phyloP scores from a whole-genome alignment of 2,329 filamentous ascomycete genomes.

The Fusarium cyanostomum region DNA sequence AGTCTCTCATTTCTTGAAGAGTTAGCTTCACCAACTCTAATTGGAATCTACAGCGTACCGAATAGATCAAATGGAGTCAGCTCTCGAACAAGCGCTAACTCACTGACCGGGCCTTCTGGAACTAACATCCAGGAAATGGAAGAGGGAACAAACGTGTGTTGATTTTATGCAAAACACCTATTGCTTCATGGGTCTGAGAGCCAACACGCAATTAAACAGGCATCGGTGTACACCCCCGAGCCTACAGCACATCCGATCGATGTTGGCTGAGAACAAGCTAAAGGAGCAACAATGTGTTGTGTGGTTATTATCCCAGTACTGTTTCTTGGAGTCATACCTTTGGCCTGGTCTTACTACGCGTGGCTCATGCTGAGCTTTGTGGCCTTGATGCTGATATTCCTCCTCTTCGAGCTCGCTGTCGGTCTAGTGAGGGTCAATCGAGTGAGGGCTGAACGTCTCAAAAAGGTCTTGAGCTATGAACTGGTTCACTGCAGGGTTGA shows the following conservation, averaged over 20 bases:
- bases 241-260: not conserved
- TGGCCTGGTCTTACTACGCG: not conserved
- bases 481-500: no score
- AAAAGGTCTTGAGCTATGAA: no score
- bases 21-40: no score
- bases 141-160: slow-evolving; percentile 3
- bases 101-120: slow-evolving; percentile 6
- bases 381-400: not conserved
- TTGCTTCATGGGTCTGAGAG: not conserved
- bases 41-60: no score
- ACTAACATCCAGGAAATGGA: slow-evolving; percentile 10
- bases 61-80: no score
- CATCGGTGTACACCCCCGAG: no score
- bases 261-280: not conserved
- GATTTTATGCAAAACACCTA: not conserved
- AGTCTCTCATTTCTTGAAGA: not conserved
- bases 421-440: not conserved
- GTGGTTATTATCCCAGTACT: not conserved
- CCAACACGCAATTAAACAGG: not conserved
- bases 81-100: slow-evolving; percentile 10
- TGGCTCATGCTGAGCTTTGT: not conserved
- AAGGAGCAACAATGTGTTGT: not conserved
- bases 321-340: not conserved
- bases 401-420: not conserved
- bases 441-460: no score